Evolutionary conservation across 345 rosid genomes (phyloP).

Genomic region (Corchorus olitorius): DNA sequence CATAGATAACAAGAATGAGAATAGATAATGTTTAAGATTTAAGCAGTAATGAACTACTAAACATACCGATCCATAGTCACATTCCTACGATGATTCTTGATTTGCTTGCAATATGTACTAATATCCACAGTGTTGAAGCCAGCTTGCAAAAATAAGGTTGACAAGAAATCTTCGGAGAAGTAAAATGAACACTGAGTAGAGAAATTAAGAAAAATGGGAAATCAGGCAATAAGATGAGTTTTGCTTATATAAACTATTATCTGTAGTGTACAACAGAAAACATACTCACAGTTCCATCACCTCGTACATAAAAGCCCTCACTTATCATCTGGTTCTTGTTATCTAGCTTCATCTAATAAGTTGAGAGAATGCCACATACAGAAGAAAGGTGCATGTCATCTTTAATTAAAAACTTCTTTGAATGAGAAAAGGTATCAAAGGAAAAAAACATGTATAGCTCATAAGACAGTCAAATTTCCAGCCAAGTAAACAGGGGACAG

Average conservation of each 20-base stretch:
- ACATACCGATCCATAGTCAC: conserved; percentile 39
- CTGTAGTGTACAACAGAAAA: neutral
- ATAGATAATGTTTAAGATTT: neutral
- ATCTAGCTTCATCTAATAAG: conserved; percentile 35
- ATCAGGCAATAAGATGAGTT: conserved; percentile 2
- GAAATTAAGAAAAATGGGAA: neutral
- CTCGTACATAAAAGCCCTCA: conserved; percentile 53
- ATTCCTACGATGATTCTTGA: conserved; percentile 29
- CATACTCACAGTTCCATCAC: conserved; percentile 63
- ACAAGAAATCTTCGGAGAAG: conserved; percentile 40
- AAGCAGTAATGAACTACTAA: conserved; percentile 3
- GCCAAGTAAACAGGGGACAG: conserved; percentile 1
- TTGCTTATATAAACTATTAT: neutral
- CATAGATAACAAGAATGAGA: neutral
- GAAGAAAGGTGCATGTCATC: neutral
- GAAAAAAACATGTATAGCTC: neutral
- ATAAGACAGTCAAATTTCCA: neutral
- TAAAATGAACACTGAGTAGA: conserved; percentile 37
- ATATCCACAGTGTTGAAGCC: conserved; percentile 35
- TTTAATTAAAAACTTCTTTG: neutral
- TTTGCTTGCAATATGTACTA: conserved; percentile 29
- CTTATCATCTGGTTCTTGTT: conserved; percentile 50
- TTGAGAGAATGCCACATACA: conserved; percentile 14
- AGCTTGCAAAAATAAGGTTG: conserved; percentile 36
- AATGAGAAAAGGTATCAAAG: neutral